Evolutionary conservation across 2,329 filamentous ascomycete species (phyloP).

Genomic region (Fusarium sambucinum): DNA sequence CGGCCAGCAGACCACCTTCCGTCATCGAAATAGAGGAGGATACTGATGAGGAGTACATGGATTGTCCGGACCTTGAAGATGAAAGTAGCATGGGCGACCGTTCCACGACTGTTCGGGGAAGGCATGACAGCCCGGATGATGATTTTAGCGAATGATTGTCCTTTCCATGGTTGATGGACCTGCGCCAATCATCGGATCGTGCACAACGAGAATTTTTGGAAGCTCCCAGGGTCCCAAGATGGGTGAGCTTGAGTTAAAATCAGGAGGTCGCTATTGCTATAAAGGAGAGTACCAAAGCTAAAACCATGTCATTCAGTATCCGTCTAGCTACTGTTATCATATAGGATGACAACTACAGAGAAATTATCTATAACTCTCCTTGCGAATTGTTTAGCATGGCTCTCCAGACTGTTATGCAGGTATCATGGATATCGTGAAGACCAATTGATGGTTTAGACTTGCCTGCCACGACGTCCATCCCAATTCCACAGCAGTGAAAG

Average conservation of each 20-base stretch:
- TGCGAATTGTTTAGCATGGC: background rate
- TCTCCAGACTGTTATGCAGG: background rate
- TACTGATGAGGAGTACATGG: constrained; percentile 4
- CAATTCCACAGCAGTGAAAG: background rate
- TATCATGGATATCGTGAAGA: no score
- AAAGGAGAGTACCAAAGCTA: background rate
- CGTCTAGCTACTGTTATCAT: background rate
- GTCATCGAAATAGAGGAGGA: background rate
- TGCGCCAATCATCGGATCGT: background rate
- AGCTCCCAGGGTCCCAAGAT: background rate
- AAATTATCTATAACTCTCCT: background rate
- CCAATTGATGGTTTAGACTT: background rate
- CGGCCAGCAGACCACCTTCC: background rate
- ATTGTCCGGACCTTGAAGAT: background rate
- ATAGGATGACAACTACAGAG: background rate
- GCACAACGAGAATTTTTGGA: background rate
- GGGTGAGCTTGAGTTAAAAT: background rate
- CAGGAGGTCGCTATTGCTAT: background rate
- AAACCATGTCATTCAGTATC: background rate
- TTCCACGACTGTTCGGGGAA: background rate
- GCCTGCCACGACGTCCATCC: background rate
- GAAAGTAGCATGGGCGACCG: background rate
- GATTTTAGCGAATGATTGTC: background rate
- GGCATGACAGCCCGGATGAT: background rate
- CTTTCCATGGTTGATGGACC: background rate